Evolutionary conservation across 768 basidiomycete species (phyloP).

Genomic region (Leccinum olivaceopallidum): DNA sequence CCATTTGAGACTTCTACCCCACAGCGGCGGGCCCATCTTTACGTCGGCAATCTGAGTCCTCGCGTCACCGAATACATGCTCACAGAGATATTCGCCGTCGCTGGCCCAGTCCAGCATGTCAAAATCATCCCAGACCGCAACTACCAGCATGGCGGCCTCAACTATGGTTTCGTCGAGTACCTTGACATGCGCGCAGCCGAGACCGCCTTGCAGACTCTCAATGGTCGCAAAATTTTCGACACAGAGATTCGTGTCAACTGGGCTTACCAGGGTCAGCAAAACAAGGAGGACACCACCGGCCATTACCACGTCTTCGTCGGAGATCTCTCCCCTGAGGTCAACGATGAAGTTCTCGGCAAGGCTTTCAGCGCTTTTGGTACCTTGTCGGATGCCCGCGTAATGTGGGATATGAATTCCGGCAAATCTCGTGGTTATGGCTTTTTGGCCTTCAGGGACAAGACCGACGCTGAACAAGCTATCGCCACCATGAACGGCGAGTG

Average conservation of each 20-base stretch:
- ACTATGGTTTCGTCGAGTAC: slow-evolving; percentile 99
- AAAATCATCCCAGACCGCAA: slow-evolving; percentile 99
- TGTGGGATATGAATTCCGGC: slow-evolving; percentile 99
- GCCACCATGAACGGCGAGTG: slow-evolving; percentile 99
- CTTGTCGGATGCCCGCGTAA: slow-evolving; percentile 95
- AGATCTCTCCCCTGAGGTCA: slow-evolving; percentile 99
- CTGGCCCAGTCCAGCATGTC: slow-evolving; percentile 96
- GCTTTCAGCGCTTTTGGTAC: slow-evolving; percentile 97
- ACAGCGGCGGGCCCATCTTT: slow-evolving; percentile 93
- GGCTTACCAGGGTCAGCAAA: slow-evolving; percentile 98
- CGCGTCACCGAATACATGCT: slow-evolving; percentile 99
- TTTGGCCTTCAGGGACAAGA: slow-evolving; percentile 97
- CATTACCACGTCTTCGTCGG: slow-evolving; percentile 99
- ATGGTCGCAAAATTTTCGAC: slow-evolving; percentile 99
- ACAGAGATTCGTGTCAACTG: slow-evolving; percentile 99
- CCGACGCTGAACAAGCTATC: slow-evolving; percentile 99
- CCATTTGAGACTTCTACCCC: slow-evolving; percentile 12
- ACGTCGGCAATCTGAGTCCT: slow-evolving; percentile 97
- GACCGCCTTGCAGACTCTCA: slow-evolving; percentile 97
- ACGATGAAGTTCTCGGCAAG: slow-evolving; percentile 94
- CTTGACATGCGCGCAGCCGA: slow-evolving; percentile 98
- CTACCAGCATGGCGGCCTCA: slow-evolving; percentile 98
- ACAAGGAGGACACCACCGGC: slow-evolving; percentile 97
- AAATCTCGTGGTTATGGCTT: slow-evolving; percentile 98
- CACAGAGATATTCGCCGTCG: slow-evolving; percentile 95